Conservation (phyloP, 2,329 filamentous ascomycete genomes). For the Epichloe sibirici region DNA sequence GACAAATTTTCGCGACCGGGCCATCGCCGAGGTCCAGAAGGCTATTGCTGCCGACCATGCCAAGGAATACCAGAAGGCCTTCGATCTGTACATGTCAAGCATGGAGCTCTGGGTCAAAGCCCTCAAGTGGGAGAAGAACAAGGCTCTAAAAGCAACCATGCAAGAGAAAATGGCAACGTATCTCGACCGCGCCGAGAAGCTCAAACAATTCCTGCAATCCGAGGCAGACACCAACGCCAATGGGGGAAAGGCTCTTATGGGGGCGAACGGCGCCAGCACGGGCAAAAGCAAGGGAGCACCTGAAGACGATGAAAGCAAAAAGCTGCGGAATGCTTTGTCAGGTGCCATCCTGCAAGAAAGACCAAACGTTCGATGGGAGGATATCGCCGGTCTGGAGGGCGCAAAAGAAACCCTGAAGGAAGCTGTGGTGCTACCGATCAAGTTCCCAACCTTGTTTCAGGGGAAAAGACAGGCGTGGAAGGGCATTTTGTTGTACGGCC, state of each 20-base stretch:
- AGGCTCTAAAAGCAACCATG: constrained; percentile 94
- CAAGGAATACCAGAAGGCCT: constrained; percentile 93
- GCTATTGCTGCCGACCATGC: constrained; percentile 94
- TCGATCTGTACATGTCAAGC: constrained; percentile 88
- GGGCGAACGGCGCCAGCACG: constrained; percentile 56
- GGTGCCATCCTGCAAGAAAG: constrained; percentile 92
- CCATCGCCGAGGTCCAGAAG: constrained; percentile 94
- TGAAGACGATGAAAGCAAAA: constrained; percentile 87
- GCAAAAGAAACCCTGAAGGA: constrained; percentile 97
- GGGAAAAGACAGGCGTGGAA: constrained; percentile 98
- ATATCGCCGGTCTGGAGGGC: constrained; percentile 85
- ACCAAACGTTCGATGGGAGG: constrained; percentile 95
- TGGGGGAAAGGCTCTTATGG: constrained; percentile 48
- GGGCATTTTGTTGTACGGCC: constrained; percentile 90
- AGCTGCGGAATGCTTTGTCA: constrained; percentile 77
- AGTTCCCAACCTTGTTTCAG: constrained; percentile 92
- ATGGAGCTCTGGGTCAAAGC: constrained; percentile 98
- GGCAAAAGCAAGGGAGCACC: constrained; percentile 50
- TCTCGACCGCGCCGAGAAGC: constrained; percentile 97
- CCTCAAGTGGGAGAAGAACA: constrained; percentile 99
- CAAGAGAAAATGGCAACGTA: constrained; percentile 90
- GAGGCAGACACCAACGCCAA: constrained; percentile 61
- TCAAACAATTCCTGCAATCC: constrained; percentile 78
- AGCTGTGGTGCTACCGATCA: constrained; percentile 93
- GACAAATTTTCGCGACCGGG: constrained; percentile 91